Conservation (phyloP, 495 filamentous ascomycete species). For the Penicillium dipodomyicola region DNA sequence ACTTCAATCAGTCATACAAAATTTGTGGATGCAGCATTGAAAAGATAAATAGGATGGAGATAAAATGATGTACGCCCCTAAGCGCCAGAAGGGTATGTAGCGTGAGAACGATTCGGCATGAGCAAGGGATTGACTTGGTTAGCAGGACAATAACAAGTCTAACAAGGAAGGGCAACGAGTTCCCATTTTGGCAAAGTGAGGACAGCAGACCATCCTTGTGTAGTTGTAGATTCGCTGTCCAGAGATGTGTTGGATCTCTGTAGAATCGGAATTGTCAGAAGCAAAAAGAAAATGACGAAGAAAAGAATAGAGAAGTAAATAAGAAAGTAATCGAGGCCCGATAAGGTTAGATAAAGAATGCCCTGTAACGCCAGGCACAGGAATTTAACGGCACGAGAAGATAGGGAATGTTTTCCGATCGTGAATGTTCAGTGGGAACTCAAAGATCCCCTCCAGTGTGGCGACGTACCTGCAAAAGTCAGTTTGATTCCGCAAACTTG, state of each 20-base stretch:
- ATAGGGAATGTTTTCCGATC: constrained; percentile 64
- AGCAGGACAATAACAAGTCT: background rate
- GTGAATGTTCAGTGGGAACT: constrained; percentile 65
- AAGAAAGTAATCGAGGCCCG: constrained; percentile 2
- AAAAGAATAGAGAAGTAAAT: background rate
- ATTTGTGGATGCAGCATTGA: constrained; percentile 15
- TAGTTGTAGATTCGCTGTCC: background rate
- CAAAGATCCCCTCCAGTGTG: constrained; percentile 72
- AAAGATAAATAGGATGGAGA: constrained; percentile 3
- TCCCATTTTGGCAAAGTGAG: background rate
- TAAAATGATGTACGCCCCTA: constrained; percentile 13
- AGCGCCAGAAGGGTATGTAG: constrained; percentile 23
- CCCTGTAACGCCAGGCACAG: background rate
- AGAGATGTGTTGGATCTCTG: too few relatives aligned
- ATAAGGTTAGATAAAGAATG: background rate
- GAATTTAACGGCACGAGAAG: constrained; percentile 53
- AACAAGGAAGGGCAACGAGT: background rate
- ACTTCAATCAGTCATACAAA: constrained; percentile 25
- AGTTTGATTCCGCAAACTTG: constrained; percentile 3
- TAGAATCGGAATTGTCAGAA: background rate
- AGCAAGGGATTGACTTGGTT: background rate
- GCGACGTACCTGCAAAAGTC: constrained; percentile 58
- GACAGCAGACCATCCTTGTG: background rate
- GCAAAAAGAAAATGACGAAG: background rate
- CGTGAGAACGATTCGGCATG: background rate